Conservation (phyloP, 164 flowering plant genomes). For the Hamamelis virginiana region DNA sequence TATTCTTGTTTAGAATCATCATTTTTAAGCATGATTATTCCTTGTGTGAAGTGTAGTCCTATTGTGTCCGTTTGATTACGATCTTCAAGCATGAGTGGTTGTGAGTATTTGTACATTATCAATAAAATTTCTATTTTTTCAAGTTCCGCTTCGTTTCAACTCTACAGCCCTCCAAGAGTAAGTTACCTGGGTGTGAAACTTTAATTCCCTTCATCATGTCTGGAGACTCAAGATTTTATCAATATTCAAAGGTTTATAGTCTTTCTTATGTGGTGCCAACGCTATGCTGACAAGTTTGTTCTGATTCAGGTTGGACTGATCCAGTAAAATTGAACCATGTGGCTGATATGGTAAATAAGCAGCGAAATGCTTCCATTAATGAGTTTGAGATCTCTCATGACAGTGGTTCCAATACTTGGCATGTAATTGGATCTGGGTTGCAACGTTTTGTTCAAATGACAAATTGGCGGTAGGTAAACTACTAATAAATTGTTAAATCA, state of each 20-base stretch:
- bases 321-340: constrained; percentile 64
- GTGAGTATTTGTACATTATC: too few species aligned
- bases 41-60: too few species aligned
- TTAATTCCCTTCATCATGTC: not conserved
- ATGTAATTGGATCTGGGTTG: constrained; percentile 80
- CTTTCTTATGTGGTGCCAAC: not conserved
- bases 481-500: not conserved
- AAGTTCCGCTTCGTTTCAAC: too few species aligned
- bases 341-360: constrained; percentile 70
- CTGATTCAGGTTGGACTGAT: constrained; percentile 34
- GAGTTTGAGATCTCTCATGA: constrained; percentile 79
- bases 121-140: too few species aligned
- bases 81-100: too few species aligned
- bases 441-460: constrained; percentile 98
- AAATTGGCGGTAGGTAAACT: constrained; percentile 76
- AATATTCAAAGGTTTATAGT: not conserved
- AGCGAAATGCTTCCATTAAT: constrained; percentile 68
- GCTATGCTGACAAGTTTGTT: constrained; percentile 5
- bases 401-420: constrained; percentile 56
- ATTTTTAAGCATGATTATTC: too few species aligned
- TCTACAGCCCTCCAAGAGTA: too few species aligned
- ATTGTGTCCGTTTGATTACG: too few species aligned
- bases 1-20: too few species aligned
- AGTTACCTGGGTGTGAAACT: too few species aligned
- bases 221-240: not conserved